Percentiles rank a stretch among this genome's conserved stretches.
These are phyloP conservation scores for Saccharomycopsis malanga DNA, from an alignment of 805 yeast genomes.

Conservation along the genomic window DNA sequence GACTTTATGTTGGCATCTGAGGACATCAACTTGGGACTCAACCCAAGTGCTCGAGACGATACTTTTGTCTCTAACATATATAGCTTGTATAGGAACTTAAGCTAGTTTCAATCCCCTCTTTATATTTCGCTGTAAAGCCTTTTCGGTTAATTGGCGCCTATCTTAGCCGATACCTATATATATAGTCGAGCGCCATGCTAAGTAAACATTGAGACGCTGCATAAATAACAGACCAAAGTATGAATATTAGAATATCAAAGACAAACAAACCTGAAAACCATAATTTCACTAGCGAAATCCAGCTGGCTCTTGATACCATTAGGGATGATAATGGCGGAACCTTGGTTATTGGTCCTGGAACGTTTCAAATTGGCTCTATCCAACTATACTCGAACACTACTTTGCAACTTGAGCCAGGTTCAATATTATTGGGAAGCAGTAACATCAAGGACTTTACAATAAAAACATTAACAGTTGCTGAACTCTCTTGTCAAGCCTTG, in stretches of 20 bases:
- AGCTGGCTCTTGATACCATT: slow-evolving; percentile 1
- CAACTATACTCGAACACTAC: slow-evolving; percentile 7
- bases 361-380: slow-evolving; percentile 1
- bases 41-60: slow-evolving; percentile 1
- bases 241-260: no score
- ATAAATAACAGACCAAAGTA: no score
- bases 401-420: slow-evolving; percentile 3
- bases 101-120: not conserved
- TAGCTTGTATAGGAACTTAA: not conserved
- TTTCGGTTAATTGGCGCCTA: no score
- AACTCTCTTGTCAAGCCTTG: slow-evolving; percentile 7
- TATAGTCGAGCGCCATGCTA: no score
- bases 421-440: slow-evolving; percentile 2
- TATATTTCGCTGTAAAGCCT: no score
- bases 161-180: no score
- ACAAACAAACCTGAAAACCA: no score
- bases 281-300: not conserved
- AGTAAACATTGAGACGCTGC: no score
- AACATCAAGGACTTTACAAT: slow-evolving; percentile 1
- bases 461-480: not conserved
- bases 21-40: not conserved
- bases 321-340: slow-evolving; percentile 4
- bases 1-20: not conserved
- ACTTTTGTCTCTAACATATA: not conserved
- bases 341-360: slow-evolving; percentile 2